These are phyloP conservation scores for Ceratorhiza oryzae-sativae DNA, from an alignment of 1,284 basidiomycete species.

Conservation along the genomic window DNA sequence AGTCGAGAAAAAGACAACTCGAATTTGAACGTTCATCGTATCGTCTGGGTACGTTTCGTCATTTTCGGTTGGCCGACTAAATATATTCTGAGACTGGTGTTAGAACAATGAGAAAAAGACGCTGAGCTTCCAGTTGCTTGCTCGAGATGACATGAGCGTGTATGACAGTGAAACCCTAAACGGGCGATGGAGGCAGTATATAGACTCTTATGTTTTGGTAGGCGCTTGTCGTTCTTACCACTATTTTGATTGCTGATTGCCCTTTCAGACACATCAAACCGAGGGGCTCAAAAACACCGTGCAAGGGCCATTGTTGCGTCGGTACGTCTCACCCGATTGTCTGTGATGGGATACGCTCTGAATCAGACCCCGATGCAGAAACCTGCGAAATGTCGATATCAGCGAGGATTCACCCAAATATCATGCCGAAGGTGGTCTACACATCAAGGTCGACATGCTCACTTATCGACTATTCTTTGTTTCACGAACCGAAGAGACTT, in stretches of 20 bases:
- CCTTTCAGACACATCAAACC: constrained; percentile 52
- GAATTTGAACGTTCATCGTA: constrained; percentile 75
- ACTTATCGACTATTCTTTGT: constrained; percentile 89
- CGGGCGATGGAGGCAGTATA: constrained; percentile 88
- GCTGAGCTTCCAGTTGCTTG: constrained; percentile 85
- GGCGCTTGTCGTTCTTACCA: constrained; percentile 47
- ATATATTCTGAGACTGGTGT: constrained; percentile 39
- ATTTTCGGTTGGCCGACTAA: background rate
- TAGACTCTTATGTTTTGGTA: constrained; percentile 86
- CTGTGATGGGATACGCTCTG: constrained; percentile 53
- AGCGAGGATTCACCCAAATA: constrained; percentile 55
- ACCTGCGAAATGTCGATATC: constrained; percentile 44
- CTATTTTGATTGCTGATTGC: background rate
- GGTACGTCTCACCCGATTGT: constrained; percentile 56
- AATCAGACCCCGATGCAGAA: constrained; percentile 48
- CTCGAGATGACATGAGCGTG: constrained; percentile 86
- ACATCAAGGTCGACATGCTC: constrained; percentile 84
- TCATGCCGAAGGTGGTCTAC: constrained; percentile 65
- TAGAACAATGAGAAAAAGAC: constrained; percentile 74
- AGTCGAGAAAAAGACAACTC: constrained; percentile 33
- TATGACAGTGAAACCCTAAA: constrained; percentile 86
- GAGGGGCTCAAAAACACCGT: constrained; percentile 60
- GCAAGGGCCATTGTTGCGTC: constrained; percentile 75
- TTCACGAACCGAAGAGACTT: constrained; percentile 71
- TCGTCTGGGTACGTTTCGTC: constrained; percentile 79